These are phyloP conservation scores for Chlamydomonas urium DNA, from an alignment of 139 green algal species.

Conservation along the genomic window DNA sequence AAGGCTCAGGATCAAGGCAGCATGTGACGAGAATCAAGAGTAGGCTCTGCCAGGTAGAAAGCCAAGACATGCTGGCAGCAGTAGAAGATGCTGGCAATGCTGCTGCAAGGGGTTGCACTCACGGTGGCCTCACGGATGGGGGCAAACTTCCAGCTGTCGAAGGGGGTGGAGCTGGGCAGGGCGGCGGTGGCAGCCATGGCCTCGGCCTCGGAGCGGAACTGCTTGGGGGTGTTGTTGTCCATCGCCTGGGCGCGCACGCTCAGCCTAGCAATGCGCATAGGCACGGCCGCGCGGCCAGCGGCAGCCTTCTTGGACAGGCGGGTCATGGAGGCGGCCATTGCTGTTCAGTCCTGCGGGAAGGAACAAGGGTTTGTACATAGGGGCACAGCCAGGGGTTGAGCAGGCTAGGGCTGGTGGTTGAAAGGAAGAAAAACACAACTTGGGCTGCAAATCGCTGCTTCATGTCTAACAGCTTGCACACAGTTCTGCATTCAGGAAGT, in stretches of 20 bases:
- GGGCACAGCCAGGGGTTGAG: not conserved
- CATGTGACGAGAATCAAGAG: too few species aligned
- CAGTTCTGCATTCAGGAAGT: not conserved
- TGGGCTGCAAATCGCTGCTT: too few species aligned
- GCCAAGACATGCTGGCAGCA: too few species aligned
- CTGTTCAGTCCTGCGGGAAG: not conserved
- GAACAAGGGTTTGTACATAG: not conserved
- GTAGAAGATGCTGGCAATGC: too few species aligned
- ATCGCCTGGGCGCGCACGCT: slow-evolving; percentile 2
- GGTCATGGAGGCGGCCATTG: not conserved
- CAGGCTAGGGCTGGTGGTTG: too few species aligned
- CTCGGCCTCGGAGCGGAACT: not conserved
- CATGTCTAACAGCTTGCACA: not conserved
- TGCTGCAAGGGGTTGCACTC: too few species aligned
- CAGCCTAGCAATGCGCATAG: not conserved
- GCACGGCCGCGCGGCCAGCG: not conserved
- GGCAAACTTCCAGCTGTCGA: slow-evolving; percentile 66
- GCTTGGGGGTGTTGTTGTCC: slow-evolving; percentile 10
- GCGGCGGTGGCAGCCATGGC: not conserved
- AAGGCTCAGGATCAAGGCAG: too few species aligned
- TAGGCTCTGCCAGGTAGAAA: too few species aligned
- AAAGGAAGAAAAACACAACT: too few species aligned
- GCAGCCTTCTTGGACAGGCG: not conserved
- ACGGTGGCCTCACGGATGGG: slow-evolving; percentile 69
- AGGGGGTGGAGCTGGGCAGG: slow-evolving; percentile 35